Evolutionary conservation across 768 basidiomycete species (phyloP).

Genomic region (Clavulina sp.): DNA sequence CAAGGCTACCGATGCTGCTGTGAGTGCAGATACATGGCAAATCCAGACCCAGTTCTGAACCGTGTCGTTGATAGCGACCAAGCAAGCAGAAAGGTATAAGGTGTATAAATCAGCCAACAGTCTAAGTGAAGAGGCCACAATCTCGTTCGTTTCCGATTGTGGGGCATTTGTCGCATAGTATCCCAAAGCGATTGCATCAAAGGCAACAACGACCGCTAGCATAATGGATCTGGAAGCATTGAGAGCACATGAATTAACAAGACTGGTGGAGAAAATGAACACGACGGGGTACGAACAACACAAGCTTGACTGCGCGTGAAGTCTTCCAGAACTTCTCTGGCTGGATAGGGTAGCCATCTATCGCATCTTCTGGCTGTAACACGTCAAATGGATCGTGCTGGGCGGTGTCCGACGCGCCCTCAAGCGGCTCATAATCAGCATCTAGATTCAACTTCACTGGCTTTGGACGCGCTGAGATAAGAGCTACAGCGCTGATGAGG

Average conservation of each 20-base stretch:
- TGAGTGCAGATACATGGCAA: constrained; percentile 43
- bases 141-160: constrained; percentile 25
- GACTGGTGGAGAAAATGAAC: neutral
- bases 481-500: constrained; percentile 27
- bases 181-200: constrained; percentile 39
- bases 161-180: constrained; percentile 16
- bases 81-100: constrained; percentile 17
- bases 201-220: constrained; percentile 28
- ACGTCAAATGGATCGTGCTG: constrained; percentile 49
- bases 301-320: constrained; percentile 22
- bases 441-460: neutral
- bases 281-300: neutral
- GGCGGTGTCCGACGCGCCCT: constrained; percentile 12
- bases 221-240: constrained; percentile 36
- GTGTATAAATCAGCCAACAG: neutral
- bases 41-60: constrained; percentile 28
- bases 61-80: constrained; percentile 30
- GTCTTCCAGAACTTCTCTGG: constrained; percentile 39
- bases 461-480: constrained; percentile 24
- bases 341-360: constrained; percentile 50
- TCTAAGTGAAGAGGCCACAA: constrained; percentile 17
- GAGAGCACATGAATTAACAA: constrained; percentile 35
- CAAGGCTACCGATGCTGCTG: constrained; percentile 29
- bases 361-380: constrained; percentile 47
- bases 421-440: constrained; percentile 10